These are phyloP conservation scores for Colletotrichum tabaci DNA, from an alignment of 2,329 filamentous ascomycete genomes.

Conservation along the genomic window DNA sequence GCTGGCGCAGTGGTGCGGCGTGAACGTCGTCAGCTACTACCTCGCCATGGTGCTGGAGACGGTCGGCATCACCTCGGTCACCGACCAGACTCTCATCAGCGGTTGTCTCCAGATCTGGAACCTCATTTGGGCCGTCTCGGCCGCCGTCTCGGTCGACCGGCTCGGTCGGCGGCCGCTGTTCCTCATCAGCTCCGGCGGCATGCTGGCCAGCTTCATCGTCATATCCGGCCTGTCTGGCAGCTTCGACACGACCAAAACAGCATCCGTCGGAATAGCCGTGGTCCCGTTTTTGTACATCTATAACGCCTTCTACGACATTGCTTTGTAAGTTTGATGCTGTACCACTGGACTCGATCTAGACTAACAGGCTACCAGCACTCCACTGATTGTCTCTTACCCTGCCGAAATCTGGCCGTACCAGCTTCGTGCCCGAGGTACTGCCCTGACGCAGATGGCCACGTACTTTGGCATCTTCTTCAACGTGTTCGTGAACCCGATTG, in stretches of 20 bases:
- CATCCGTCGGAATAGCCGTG: slow-evolving; percentile 51
- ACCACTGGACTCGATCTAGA: too few species aligned
- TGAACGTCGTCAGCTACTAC: slow-evolving; percentile 52
- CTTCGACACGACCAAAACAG: slow-evolving; percentile 44
- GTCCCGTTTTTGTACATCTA: slow-evolving; percentile 64
- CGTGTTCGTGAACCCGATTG: slow-evolving; percentile 56
- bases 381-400: slow-evolving; percentile 58
- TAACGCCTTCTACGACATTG: slow-evolving; percentile 58
- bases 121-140: slow-evolving; percentile 51
- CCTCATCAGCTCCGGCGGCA: slow-evolving; percentile 50
- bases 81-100: slow-evolving; percentile 57
- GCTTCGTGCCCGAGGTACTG: slow-evolving; percentile 47
- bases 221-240: slow-evolving; percentile 55
- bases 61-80: slow-evolving; percentile 52
- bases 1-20: slow-evolving; percentile 51
- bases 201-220: slow-evolving; percentile 50
- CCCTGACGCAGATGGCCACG: slow-evolving; percentile 46
- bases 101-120: slow-evolving; percentile 50
- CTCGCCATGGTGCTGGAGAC: slow-evolving; percentile 50
- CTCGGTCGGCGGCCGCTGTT: slow-evolving; percentile 57
- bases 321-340: slow-evolving; percentile 43
- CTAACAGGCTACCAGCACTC: slow-evolving; percentile 48
- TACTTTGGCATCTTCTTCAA: slow-evolving; percentile 49
- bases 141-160: slow-evolving; percentile 55
- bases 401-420: slow-evolving; percentile 45